Evolutionary conservation across 768 basidiomycete species (phyloP), one percentile per base, ranked within the genome.

Genomic region (Coprinopsis cinerea): DNA sequence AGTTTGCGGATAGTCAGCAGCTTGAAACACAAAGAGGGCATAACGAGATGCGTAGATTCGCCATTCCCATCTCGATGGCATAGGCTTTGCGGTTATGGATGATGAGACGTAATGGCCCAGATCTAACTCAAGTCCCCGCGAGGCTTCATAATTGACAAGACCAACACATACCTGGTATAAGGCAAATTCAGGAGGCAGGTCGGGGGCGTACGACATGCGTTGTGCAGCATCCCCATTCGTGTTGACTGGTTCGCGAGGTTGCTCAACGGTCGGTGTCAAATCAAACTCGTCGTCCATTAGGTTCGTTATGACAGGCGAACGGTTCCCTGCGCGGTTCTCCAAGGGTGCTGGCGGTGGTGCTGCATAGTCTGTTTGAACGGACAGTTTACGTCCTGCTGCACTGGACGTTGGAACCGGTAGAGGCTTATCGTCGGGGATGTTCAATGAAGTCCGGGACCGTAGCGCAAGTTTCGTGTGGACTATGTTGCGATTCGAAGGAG

Each of bases 161-260:
- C 45, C 52, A 18, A 42, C 39, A 58, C 67, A 61, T 54, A 67
- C 67, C 62, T 66, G 67, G 57, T 61, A 65, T 54, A 65, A 57
- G 32, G 61, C 61, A 54, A 59, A 51, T 52, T 66, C 66, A 57
- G 66, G 62, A 52, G 64, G 59, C 30, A 62, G 49, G 52, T 62
- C 65, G 36, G 59, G 43, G n/a, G 41, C 42, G 30, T 44, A 22
- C 4, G 40, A 41, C 22, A 35, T 28, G 27, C 20, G 49, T 18
- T 34, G 18, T 23, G 30, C 30, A 41, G 30, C 28, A 22, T 36
- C 47, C 34, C 30, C 48, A 26, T 27, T 40, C 37, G 22, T 37
- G 14, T 20, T 11, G 10, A 15, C 47, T 23, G 35, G 14, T 17
- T 20, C 18, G n/a, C 18, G 39, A 17, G 2, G 22, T n/a, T 27